Conservation (phyloP, 192 early-diverging fungal genomes). For the Umbelopsis sp. region DNA sequence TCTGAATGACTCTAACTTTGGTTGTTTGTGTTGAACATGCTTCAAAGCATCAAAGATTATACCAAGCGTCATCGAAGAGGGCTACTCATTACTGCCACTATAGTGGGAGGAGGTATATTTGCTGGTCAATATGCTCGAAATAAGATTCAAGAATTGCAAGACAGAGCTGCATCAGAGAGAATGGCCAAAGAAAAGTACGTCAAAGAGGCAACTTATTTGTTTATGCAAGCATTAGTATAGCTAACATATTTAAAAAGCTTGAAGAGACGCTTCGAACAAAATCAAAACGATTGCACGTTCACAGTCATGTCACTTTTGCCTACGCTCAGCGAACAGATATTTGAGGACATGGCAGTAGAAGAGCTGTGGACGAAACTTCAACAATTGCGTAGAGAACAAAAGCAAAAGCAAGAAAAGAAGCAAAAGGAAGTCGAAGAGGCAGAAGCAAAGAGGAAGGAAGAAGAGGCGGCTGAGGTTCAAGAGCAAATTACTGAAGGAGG, state of each 20-base stretch:
- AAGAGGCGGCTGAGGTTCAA: background rate
- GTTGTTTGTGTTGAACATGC: background rate
- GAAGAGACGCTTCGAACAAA: slow-evolving; percentile 90
- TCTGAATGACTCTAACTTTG: background rate
- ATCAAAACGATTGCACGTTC: slow-evolving; percentile 89
- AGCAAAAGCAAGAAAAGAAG: slow-evolving; percentile 24
- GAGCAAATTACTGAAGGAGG: slow-evolving; percentile 6
- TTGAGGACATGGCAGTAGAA: slow-evolving; percentile 83
- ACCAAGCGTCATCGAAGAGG: slow-evolving; percentile 69
- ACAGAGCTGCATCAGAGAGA: slow-evolving; percentile 64
- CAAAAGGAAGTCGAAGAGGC: slow-evolving; percentile 20
- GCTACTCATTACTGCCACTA: slow-evolving; percentile 63
- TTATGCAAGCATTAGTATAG: background rate
- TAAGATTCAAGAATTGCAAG: slow-evolving; percentile 76
- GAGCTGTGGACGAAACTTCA: slow-evolving; percentile 66
- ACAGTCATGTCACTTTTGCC: slow-evolving; percentile 85
- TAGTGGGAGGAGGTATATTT: slow-evolving; percentile 74
- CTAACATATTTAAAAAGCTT: slow-evolving; percentile 55
- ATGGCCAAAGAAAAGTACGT: slow-evolving; percentile 77
- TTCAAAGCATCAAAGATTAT: slow-evolving; percentile 50
- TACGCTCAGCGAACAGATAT: slow-evolving; percentile 75
- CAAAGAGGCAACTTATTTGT: background rate
- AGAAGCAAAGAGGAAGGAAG: slow-evolving; percentile 10
- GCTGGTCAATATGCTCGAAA: slow-evolving; percentile 72
- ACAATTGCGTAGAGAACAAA: slow-evolving; percentile 44